Conservation (phyloP, 2,329 filamentous ascomycete genomes). For the Ascocoryne sarcoides region DNA sequence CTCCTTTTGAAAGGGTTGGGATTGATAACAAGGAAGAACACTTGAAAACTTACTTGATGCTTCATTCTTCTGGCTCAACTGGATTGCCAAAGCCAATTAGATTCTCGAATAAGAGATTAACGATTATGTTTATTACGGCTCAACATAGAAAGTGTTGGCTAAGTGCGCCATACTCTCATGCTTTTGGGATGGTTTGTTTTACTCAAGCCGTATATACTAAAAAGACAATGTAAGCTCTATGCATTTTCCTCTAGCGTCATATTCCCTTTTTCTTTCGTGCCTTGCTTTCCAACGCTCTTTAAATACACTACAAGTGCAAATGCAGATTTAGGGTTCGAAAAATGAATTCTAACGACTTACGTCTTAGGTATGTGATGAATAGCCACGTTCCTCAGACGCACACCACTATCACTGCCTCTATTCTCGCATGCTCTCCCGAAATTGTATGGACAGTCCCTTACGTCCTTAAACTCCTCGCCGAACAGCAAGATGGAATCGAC, state of each 20-base stretch:
- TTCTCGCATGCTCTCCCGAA: constrained; percentile 36
- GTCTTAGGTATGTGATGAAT: constrained; percentile 1
- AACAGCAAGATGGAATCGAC: constrained; percentile 44
- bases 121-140: constrained; percentile 32
- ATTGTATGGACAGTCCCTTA: constrained; percentile 55
- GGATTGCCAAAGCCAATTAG: constrained; percentile 56
- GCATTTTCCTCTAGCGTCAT: not conserved
- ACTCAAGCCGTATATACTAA: constrained; percentile 43
- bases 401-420: constrained; percentile 35
- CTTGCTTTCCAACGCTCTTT: no score
- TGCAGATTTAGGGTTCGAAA: not conserved
- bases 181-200: constrained; percentile 46
- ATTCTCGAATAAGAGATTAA: constrained; percentile 42
- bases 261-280: not conserved
- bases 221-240: constrained; percentile 35
- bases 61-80: constrained; percentile 39
- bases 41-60: constrained; percentile 22
- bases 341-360: not conserved
- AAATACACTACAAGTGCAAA: no score
- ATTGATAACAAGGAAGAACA: constrained; percentile 10
- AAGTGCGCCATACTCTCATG: constrained; percentile 49
- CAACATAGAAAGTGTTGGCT: constrained; percentile 40
- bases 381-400: constrained; percentile 37
- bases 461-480: constrained; percentile 51
- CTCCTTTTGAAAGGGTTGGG: constrained; percentile 1